These are phyloP conservation scores for Fusarium sp. DNA, from an alignment of 2,329 filamentous ascomycete genomes.

Conservation along the genomic window DNA sequence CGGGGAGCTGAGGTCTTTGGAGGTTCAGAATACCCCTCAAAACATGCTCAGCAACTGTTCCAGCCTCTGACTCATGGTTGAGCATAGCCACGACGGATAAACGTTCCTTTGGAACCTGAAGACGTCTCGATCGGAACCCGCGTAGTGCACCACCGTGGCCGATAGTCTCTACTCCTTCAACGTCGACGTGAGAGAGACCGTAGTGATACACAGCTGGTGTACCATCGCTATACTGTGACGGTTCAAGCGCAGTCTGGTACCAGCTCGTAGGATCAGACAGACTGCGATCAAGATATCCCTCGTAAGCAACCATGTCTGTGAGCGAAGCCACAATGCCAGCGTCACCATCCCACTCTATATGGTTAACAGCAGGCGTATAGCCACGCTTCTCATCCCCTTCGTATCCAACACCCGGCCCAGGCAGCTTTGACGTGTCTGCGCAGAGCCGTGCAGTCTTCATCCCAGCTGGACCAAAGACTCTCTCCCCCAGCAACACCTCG, in stretches of 20 bases:
- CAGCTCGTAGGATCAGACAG: constrained; percentile 24
- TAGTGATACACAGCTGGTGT: constrained; percentile 22
- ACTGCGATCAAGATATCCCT: constrained; percentile 22
- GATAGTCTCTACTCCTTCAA: constrained; percentile 16
- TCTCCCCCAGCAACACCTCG: constrained; percentile 13
- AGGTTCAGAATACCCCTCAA: constrained; percentile 16
- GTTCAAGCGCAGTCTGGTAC: constrained; percentile 23
- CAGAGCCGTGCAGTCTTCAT: constrained; percentile 29
- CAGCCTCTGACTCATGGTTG: constrained; percentile 30
- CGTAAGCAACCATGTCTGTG: constrained; percentile 27
- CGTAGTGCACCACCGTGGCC: constrained; percentile 29
- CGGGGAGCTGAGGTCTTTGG: constrained; percentile 13
- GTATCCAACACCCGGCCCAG: constrained; percentile 24
- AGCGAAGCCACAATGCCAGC: constrained; percentile 33
- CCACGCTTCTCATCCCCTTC: constrained; percentile 27
- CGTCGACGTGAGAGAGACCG: constrained; percentile 15
- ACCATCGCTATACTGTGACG: constrained; percentile 23
- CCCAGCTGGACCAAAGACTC: constrained; percentile 27
- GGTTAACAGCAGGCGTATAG: constrained; percentile 25
- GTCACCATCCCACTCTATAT: constrained; percentile 30
- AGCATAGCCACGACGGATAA: constrained; percentile 31
- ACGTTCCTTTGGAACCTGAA: constrained; percentile 27
- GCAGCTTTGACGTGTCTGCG: constrained; percentile 24
- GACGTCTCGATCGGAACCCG: constrained; percentile 26
- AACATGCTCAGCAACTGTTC: constrained; percentile 12